These are phyloP conservation scores for Monilinia laxa DNA, from an alignment of 2,329 filamentous ascomycete species.

Conservation along the genomic window DNA sequence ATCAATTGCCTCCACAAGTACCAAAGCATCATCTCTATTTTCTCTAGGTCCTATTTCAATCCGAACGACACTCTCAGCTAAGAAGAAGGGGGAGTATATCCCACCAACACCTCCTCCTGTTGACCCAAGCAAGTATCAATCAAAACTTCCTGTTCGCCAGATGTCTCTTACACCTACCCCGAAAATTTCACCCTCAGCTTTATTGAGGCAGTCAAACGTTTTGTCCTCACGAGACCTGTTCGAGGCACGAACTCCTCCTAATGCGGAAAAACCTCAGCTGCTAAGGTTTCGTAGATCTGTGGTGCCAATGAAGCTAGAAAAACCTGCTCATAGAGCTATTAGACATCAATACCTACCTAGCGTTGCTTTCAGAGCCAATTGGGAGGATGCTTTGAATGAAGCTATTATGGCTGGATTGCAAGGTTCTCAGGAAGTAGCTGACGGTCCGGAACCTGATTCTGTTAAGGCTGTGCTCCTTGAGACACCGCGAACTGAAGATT, in stretches of 20 bases:
- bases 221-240: slow-evolving; percentile 34
- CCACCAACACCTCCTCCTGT: slow-evolving; percentile 24
- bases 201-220: slow-evolving; percentile 35
- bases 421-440: slow-evolving; percentile 14
- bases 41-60: slow-evolving; percentile 17
- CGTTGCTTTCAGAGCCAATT: slow-evolving; percentile 28
- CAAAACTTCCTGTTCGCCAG: slow-evolving; percentile 30
- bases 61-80: slow-evolving; percentile 27
- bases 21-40: slow-evolving; percentile 39
- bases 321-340: slow-evolving; percentile 24
- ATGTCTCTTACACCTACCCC: background rate
- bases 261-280: slow-evolving; percentile 19
- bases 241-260: slow-evolving; percentile 27
- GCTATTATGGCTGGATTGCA: slow-evolving; percentile 31
- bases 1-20: slow-evolving; percentile 39
- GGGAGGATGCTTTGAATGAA: slow-evolving; percentile 34
- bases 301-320: slow-evolving; percentile 7
- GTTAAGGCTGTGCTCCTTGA: slow-evolving; percentile 25
- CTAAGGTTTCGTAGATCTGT: slow-evolving; percentile 21
- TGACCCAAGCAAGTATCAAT: slow-evolving; percentile 27
- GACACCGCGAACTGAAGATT: slow-evolving; percentile 23
- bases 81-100: slow-evolving; percentile 21
- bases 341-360: slow-evolving; percentile 29
- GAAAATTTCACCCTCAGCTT: background rate
- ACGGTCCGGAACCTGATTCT: slow-evolving; percentile 31